Conservation (phyloP, 345 rosid genomes). For the Pugionium cornutum region DNA sequence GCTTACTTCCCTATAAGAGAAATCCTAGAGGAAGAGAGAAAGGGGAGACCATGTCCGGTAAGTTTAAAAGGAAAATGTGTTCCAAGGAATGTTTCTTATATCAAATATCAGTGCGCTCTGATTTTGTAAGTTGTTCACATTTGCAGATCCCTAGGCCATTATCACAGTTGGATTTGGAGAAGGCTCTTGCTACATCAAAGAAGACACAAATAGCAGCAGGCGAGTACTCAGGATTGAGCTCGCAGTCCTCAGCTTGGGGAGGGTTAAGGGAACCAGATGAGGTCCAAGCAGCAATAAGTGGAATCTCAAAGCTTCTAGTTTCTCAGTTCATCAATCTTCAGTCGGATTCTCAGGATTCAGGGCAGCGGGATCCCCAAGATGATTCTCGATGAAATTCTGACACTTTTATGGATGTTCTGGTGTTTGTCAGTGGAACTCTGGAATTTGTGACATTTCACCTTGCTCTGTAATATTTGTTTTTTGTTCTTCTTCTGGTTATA, state of each 20-base stretch:
- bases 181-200: conserved; percentile 62
- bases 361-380: conserved; percentile 37
- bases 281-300: conserved; percentile 75
- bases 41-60: conserved; percentile 62
- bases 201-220: conserved; percentile 79
- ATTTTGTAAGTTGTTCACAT: conserved; percentile 19
- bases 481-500: background rate
- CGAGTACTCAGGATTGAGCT: conserved; percentile 59
- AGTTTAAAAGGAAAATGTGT: conserved; percentile 35
- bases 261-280: conserved; percentile 61
- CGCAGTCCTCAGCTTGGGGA: conserved; percentile 57
- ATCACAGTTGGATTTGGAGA: conserved; percentile 66
- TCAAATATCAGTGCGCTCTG: too few species aligned
- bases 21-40: conserved; percentile 72
- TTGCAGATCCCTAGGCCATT: conserved; percentile 75
- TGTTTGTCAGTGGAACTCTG: conserved; percentile 20
- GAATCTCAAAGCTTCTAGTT: conserved; percentile 79
- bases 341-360: conserved; percentile 59
- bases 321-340: conserved; percentile 78
- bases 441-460: background rate
- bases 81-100: background rate
- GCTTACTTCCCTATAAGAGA: conserved; percentile 91
- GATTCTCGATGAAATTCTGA: conserved; percentile 27
- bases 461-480: conserved; percentile 8
- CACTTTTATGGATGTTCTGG: conserved; percentile 23